Evolutionary conservation across 2,329 filamentous ascomycete genomes (phyloP), one percentile per base, ranked within the genome.

Genomic region (Stachybotrys chartarum): DNA sequence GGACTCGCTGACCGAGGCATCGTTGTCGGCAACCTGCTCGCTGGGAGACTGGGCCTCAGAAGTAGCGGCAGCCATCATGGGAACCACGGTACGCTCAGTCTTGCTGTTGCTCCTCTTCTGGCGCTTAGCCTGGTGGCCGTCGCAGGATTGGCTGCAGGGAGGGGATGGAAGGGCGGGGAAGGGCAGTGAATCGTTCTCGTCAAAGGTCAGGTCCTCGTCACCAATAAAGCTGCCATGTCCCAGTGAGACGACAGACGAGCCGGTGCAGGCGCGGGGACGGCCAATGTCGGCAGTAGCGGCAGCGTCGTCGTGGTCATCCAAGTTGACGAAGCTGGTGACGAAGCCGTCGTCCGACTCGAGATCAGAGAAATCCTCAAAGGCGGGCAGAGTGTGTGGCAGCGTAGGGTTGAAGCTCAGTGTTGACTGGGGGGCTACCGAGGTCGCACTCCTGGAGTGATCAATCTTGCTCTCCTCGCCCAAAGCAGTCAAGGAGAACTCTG

Each of bases 271-370:
- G 47, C 84, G 82, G 42, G 84, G 82, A 62, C 92, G 84, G 76
- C 90, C 91, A 66, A 82, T 75, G 70, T 86, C 85, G 51, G 80
- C 75, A 45, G 77, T 73, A 18, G 78, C 57, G 70, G 86, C 85
- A 51, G 80, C 75, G 45, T 77, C 73, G 18, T 78, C 57, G 30
- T 64, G 59, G 56, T 71, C 70, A 61, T 62, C 61, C 6, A 91
- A 87, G 66, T 90, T 84, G 60, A 91, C 85, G 8, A 95, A 81
- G 55, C 82, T 86, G 64, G 84, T 81, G 65, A 68, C 67, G 46
- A 95, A 91, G 68, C 94, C 90, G 80, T 95, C 90, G 65, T 96
- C 92, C 1, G 89, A 91, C 70, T 96, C 92, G 55, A 96, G 81
- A 65, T 96, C 91, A 30, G 92, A 94, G 62, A 95, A 84, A 61